Percentiles rank a stretch among this genome's conserved stretches.
Conservation (phyloP, 2,329 filamentous ascomycete species). For the Lachnellula subtilissima region DNA sequence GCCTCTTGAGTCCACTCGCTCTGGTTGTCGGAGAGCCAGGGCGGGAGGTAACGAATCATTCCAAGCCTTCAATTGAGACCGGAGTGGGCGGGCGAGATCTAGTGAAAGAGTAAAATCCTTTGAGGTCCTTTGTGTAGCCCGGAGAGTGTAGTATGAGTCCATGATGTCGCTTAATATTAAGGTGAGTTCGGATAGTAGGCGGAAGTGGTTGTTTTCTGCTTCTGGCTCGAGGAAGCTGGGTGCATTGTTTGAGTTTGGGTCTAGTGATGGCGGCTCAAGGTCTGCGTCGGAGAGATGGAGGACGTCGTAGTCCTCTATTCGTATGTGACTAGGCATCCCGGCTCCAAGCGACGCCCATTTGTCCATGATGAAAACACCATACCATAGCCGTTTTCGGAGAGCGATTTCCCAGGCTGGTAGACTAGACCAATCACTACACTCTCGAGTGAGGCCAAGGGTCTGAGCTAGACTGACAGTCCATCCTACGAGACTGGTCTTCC, state of each 20-base stretch:
- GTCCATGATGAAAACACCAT: conserved; percentile 31
- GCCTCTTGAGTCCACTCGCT: conserved; percentile 21
- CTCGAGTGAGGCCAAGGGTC: conserved; percentile 30
- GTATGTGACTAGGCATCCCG: conserved; percentile 33
- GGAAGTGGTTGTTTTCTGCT: conserved; percentile 26
- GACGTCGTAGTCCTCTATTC: conserved; percentile 30
- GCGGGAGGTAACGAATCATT: conserved; percentile 29
- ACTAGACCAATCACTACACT: conserved; percentile 30
- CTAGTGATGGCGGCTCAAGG: conserved; percentile 19
- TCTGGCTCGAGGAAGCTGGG: conserved; percentile 23
- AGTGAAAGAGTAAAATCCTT: conserved; percentile 30
- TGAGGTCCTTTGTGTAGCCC: conserved; percentile 27
- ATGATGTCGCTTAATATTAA: conserved; percentile 32
- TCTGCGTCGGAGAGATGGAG: conserved; percentile 24
- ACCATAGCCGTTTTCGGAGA: conserved; percentile 32
- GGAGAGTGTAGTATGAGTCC: conserved; percentile 29
- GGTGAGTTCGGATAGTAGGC: conserved; percentile 29
- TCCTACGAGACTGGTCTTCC: conserved; percentile 31
- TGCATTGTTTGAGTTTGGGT: conserved; percentile 13
- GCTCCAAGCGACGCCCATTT: conserved; percentile 33
- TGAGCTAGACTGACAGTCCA: conserved; percentile 33
- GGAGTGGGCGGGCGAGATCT: conserved; percentile 26
- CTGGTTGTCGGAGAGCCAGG: conserved; percentile 19
- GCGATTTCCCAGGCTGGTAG: conserved; percentile 31
- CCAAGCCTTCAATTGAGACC: conserved; percentile 30